Conservation (phyloP, 768 basidiomycete species). For the Chlorophyllum brunneum region DNA sequence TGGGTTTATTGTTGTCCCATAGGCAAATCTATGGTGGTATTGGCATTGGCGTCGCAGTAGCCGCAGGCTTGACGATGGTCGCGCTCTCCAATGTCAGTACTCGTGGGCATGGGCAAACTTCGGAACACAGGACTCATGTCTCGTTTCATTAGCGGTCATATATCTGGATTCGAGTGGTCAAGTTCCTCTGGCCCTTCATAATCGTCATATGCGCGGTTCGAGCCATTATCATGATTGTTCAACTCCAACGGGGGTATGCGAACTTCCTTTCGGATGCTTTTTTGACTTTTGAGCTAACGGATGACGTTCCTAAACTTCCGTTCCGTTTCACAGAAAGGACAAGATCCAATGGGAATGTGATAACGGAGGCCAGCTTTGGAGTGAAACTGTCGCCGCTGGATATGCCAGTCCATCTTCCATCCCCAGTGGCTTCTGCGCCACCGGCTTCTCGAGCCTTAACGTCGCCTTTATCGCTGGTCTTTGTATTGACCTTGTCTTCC, state of each 20-base stretch:
- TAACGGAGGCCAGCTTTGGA: constrained; percentile 66
- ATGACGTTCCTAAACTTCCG: constrained; percentile 16
- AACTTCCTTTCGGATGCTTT: constrained; percentile 20
- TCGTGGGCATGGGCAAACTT: constrained; percentile 11
- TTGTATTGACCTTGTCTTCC: constrained; percentile 61
- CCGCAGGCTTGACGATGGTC: constrained; percentile 50
- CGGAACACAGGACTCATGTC: constrained; percentile 13
- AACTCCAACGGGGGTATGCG: constrained; percentile 65
- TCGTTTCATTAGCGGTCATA: constrained; percentile 54
- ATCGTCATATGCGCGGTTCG: constrained; percentile 62
- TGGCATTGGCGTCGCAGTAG: constrained; percentile 45
- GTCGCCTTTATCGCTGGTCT: constrained; percentile 62
- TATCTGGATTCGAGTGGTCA: constrained; percentile 59
- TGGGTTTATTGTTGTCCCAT: constrained; percentile 12
- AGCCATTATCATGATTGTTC: constrained; percentile 69
- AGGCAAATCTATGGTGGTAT: constrained; percentile 74
- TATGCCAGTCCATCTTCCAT: constrained; percentile 38
- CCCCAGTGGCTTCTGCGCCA: constrained; percentile 53
- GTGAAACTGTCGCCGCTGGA: constrained; percentile 37
- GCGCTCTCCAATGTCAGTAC: constrained; percentile 61
- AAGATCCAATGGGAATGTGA: constrained; percentile 72
- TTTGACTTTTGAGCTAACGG: constrained; percentile 17
- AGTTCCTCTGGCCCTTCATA: constrained; percentile 69
- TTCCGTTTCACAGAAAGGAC: constrained; percentile 43
- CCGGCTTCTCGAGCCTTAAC: constrained; percentile 58